Evolutionary conservation across 2,329 filamentous ascomycete species (phyloP), one percentile per base, ranked within the genome.

Genomic region (Curvularia lunata): DNA sequence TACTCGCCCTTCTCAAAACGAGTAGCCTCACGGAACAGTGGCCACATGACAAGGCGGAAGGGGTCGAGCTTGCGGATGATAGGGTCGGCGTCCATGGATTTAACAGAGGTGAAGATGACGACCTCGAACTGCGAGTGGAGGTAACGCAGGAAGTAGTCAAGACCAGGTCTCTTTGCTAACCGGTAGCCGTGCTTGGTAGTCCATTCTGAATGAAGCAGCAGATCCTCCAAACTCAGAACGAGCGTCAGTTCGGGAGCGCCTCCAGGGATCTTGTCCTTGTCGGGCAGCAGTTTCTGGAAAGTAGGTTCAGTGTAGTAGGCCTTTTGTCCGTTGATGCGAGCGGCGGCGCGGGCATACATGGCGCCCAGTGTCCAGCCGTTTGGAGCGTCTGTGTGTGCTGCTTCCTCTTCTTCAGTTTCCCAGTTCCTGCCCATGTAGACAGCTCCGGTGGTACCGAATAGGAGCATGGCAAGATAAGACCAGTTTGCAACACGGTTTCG

Each of bases 81-180:
- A 23, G 92, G 91, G 67, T 97, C 92, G 27, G 88, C 94, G 74
- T 91, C 90, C 72, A 87, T 88, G 71, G 88, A 91, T 0, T 94
- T 92, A 46, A 95, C 89, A 38, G 86, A 91, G 30, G 95, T 99
- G 81, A 98, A 99, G 64, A 99, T 87, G 51, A 98, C 95, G 53
- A 99, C 84, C 78, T 99, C 95, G 75, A 97, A 99, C 84, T 99
- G 98, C 78, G 97, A 93, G 79, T 91, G 94, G 48, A 99, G 85
- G 77, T 99, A 99, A 73, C 91, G 91, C 63, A 99, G 81, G 81
- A 99, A 99, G 81, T 99, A 99, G 80, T 99, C 95, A 61, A 96
- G 86, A 45, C 95, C 95, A 34, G 95, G 95, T 48, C 95, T 87
- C 82, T 99, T 99, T 27, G 95, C 95, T 61, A 96, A 85, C 66